phyloP scores from a whole-genome alignment of 1,284 basidiomycete species.

The Melampsora americana region DNA sequence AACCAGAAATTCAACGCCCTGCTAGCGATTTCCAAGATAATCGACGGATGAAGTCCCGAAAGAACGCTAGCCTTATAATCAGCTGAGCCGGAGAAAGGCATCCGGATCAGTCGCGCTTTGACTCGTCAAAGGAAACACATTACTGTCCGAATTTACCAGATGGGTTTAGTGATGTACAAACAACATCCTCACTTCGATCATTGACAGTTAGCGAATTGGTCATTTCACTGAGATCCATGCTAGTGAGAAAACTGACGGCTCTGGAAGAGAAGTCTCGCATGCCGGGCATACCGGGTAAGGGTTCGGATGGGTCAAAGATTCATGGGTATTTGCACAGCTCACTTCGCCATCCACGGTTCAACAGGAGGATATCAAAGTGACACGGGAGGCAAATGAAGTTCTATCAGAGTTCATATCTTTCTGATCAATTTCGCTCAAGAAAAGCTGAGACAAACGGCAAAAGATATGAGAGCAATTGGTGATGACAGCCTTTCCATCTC shows the following conservation, averaged over 20 bases:
- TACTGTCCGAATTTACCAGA: not conserved
- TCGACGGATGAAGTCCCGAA: not conserved
- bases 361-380: not conserved
- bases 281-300: conserved; percentile 11
- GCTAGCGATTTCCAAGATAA: conserved; percentile 14
- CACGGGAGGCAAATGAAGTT: not conserved
- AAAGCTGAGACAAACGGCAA: not conserved
- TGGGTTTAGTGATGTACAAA: conserved; percentile 19
- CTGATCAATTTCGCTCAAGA: not conserved
- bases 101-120: too few species aligned
- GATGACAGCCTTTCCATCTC: conserved; percentile 12
- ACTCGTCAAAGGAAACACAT: too few species aligned
- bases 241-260: not conserved
- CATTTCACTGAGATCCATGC: not conserved
- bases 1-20: conserved; percentile 15
- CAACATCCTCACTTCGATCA: conserved; percentile 13
- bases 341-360: not conserved
- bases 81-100: not conserved
- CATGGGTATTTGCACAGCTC: conserved; percentile 1
- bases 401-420: not conserved
- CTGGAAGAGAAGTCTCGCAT: not conserved
- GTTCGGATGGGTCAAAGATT: conserved; percentile 1
- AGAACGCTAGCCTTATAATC: conserved; percentile 14
- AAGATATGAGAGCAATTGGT: conserved; percentile 20
- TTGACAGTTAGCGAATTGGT: too few species aligned